Conservation (phyloP, 352 stramenopile genomes). For the Phytophthora ohioensis region DNA sequence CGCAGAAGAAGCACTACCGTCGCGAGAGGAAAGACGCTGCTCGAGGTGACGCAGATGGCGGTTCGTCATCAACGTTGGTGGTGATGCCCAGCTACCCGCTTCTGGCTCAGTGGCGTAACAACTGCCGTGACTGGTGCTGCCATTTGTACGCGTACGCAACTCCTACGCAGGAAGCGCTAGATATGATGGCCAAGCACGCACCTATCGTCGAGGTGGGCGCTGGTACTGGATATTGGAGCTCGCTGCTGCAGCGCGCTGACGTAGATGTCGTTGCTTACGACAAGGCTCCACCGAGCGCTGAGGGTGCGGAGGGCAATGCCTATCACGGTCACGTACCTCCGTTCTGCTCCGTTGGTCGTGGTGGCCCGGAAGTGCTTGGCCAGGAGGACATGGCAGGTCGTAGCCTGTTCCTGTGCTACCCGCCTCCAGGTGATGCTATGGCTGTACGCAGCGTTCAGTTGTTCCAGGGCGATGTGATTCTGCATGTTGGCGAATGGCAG, state of each 20-base stretch:
- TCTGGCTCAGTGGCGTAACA: constrained; percentile 79
- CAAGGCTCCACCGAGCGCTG: constrained; percentile 51
- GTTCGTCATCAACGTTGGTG: constrained; percentile 26
- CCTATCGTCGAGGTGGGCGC: constrained; percentile 91
- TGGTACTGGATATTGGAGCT: constrained; percentile 91
- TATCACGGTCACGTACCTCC: constrained; percentile 74
- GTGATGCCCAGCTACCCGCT: constrained; percentile 75
- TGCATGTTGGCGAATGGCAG: constrained; percentile 86
- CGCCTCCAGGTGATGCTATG: constrained; percentile 71
- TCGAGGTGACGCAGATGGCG: constrained; percentile 12
- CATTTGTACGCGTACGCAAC: constrained; percentile 82
- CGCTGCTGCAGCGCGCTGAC: constrained; percentile 64
- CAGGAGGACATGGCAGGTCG: constrained; percentile 46
- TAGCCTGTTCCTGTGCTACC: constrained; percentile 79
- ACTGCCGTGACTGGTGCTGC: constrained; percentile 80
- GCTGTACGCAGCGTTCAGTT: constrained; percentile 59
- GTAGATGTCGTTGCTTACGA: constrained; percentile 85
- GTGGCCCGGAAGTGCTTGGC: constrained; percentile 64
- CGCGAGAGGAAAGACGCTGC: constrained; percentile 46
- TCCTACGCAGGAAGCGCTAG: constrained; percentile 61
- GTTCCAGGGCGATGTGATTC: constrained; percentile 71
- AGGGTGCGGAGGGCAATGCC: constrained; percentile 49
- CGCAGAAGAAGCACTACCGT: constrained; percentile 71
- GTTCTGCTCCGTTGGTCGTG: constrained; percentile 67
- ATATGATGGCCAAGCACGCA: constrained; percentile 55